These are phyloP conservation scores for Xanthoconium stramineum DNA, from an alignment of 768 basidiomycete species.

Conservation along the genomic window DNA sequence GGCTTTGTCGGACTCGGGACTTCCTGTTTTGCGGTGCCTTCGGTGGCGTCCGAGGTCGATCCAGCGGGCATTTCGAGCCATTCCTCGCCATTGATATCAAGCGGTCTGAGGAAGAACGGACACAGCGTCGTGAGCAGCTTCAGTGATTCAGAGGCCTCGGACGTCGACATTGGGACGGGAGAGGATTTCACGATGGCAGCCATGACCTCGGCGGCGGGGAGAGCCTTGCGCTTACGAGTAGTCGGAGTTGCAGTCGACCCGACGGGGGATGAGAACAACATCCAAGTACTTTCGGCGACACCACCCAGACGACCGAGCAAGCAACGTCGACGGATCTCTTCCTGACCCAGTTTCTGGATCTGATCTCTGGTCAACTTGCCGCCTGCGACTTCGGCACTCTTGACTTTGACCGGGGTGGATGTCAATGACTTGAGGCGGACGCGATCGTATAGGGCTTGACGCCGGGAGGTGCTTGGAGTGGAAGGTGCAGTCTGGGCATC, in stretches of 20 bases:
- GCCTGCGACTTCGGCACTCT: slow-evolving; percentile 38
- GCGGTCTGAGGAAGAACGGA: slow-evolving; percentile 73
- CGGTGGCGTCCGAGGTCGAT: slow-evolving; percentile 15
- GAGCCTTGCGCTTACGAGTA: slow-evolving; percentile 64
- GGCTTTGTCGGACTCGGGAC: slow-evolving; percentile 39
- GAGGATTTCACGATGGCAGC: slow-evolving; percentile 76
- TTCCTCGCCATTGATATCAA: slow-evolving; percentile 57
- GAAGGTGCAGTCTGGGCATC: slow-evolving; percentile 54
- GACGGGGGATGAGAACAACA: slow-evolving; percentile 72
- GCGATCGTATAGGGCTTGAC: slow-evolving; percentile 79
- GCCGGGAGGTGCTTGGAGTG: slow-evolving; percentile 72
- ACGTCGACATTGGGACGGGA: slow-evolving; percentile 71
- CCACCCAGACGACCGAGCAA: slow-evolving; percentile 73
- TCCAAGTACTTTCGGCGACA: slow-evolving; percentile 87
- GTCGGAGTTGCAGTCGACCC: slow-evolving; percentile 52
- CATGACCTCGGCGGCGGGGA: slow-evolving; percentile 64
- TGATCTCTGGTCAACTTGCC: slow-evolving; percentile 61
- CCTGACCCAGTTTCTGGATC: slow-evolving; percentile 68
- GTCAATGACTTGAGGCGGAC: slow-evolving; percentile 70
- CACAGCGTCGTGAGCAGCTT: slow-evolving; percentile 63
- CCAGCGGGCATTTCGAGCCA: slow-evolving; percentile 47
- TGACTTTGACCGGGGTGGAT: slow-evolving; percentile 59
- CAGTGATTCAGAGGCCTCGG: slow-evolving; percentile 76
- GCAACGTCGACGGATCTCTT: slow-evolving; percentile 73
- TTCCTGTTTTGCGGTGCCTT: slow-evolving; percentile 6